Conservation (phyloP, 1,139 yeast genomes). For the Candida freyschussii region DNA sequence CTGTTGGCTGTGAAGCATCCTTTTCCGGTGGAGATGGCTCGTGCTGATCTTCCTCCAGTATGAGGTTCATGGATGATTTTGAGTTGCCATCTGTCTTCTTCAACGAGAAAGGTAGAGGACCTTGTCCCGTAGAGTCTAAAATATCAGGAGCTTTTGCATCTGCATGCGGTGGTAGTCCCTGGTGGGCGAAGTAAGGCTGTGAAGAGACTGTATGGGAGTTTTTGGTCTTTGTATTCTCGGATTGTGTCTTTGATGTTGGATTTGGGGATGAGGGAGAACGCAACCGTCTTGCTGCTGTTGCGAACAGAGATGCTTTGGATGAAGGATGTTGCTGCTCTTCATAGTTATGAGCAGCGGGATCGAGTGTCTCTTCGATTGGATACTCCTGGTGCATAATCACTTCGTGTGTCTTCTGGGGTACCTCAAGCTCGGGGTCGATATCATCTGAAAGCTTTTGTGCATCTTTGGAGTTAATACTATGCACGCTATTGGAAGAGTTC, state of each 20-base stretch:
- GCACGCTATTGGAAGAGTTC: slow-evolving; percentile 14
- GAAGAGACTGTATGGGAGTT: slow-evolving; percentile 32
- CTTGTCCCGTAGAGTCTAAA: slow-evolving; percentile 20
- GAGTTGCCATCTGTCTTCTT: slow-evolving; percentile 26
- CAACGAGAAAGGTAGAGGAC: slow-evolving; percentile 33
- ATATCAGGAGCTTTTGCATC: slow-evolving; percentile 11
- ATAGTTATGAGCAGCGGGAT: slow-evolving; percentile 3
- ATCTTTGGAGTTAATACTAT: slow-evolving; percentile 11
- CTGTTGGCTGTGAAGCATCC: background rate
- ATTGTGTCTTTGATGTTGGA: slow-evolving; percentile 15
- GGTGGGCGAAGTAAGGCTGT: slow-evolving; percentile 49
- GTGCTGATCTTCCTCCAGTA: slow-evolving; percentile 16
- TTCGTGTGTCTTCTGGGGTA: slow-evolving; percentile 15
- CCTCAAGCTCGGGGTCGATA: slow-evolving; percentile 12
- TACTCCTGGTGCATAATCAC: slow-evolving; percentile 9
- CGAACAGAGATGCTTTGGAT: slow-evolving; percentile 8
- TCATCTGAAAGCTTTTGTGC: slow-evolving; percentile 3
- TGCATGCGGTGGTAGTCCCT: slow-evolving; percentile 51
- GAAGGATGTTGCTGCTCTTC: slow-evolving; percentile 11
- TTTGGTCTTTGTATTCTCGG: slow-evolving; percentile 4
- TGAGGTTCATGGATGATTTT: slow-evolving; percentile 15
- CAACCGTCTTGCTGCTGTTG: slow-evolving; percentile 29
- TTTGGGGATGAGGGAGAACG: slow-evolving; percentile 37
- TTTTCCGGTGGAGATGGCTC: slow-evolving; percentile 1
- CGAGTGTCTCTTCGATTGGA: slow-evolving; percentile 12